Conservation (phyloP, 768 basidiomycete species). For the Pleurotus djamor region DNA sequence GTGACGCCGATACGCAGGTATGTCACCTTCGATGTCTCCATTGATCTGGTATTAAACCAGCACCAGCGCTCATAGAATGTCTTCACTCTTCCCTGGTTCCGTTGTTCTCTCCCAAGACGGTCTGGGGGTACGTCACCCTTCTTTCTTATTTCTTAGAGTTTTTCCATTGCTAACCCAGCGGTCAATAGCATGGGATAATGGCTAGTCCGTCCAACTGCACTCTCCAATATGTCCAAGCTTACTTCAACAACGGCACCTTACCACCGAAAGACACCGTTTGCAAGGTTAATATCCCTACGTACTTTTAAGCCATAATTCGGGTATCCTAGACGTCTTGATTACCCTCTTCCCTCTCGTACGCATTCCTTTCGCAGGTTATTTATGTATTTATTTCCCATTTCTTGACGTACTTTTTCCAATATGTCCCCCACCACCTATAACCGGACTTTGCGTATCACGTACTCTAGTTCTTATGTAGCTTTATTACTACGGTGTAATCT, state of each 20-base stretch:
- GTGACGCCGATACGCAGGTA: constrained; percentile 13
- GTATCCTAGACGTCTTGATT: too few species aligned
- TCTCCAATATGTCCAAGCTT: constrained; percentile 26
- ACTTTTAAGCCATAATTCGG: too few species aligned
- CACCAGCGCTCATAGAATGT: constrained; percentile 36
- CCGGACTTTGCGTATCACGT: too few species aligned
- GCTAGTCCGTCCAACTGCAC: constrained; percentile 20
- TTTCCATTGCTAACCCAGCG: not conserved
- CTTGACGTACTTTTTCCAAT: too few species aligned
- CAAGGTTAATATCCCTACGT: not conserved
- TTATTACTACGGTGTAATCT: too few species aligned
- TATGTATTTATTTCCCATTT: too few species aligned
- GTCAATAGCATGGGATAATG: constrained; percentile 14
- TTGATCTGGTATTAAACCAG: not conserved
- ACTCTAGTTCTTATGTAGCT: too few species aligned
- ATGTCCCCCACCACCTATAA: too few species aligned
- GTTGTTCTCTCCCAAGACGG: constrained; percentile 40
- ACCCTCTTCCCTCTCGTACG: too few species aligned
- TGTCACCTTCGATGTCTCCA: not conserved
- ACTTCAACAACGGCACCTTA: constrained; percentile 36
- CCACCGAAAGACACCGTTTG: constrained; percentile 16
- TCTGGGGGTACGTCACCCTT: constrained; percentile 26
- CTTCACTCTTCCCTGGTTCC: constrained; percentile 29
- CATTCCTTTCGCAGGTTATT: too few species aligned
- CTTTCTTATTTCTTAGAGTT: not conserved